phyloP scores from a whole-genome alignment of 768 basidiomycete species.

The Russula olivacea region DNA sequence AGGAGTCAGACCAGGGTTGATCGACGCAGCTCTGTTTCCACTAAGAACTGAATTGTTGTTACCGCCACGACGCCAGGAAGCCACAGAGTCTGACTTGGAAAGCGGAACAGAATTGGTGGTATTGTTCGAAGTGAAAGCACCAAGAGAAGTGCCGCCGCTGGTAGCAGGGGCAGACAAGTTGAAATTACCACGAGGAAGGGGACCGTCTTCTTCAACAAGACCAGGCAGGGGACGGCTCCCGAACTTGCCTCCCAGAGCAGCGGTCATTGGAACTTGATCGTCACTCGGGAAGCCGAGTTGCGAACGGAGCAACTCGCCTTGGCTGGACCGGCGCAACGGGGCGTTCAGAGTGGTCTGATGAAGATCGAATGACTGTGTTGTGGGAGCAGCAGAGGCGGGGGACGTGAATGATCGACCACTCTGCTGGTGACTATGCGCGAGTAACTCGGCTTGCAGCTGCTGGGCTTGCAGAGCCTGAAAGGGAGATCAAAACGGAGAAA shows the following conservation, averaged over 20 bases:
- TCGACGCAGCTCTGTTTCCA: slow-evolving; percentile 53
- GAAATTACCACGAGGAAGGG: slow-evolving; percentile 22
- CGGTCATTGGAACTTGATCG: slow-evolving; percentile 75
- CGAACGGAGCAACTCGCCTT: slow-evolving; percentile 59
- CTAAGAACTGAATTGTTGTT: slow-evolving; percentile 65
- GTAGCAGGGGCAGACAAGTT: slow-evolving; percentile 51
- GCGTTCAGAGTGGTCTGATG: slow-evolving; percentile 49
- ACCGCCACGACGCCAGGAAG: slow-evolving; percentile 74
- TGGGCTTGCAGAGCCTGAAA: slow-evolving; percentile 63
- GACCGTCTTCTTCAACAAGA: slow-evolving; percentile 37
- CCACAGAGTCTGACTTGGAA: slow-evolving; percentile 77
- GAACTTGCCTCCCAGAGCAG: slow-evolving; percentile 69
- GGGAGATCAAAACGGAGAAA: slow-evolving; percentile 18
- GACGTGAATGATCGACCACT: slow-evolving; percentile 45
- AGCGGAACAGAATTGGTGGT: slow-evolving; percentile 35
- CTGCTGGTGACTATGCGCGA: slow-evolving; percentile 58
- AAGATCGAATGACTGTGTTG: slow-evolving; percentile 57
- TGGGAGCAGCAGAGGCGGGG: slow-evolving; percentile 72
- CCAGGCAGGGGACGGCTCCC: slow-evolving; percentile 54
- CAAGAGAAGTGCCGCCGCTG: slow-evolving; percentile 68
- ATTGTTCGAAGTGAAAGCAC: slow-evolving; percentile 43
- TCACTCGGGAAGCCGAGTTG: slow-evolving; percentile 50
- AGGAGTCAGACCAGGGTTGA: slow-evolving; percentile 40
- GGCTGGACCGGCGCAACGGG: slow-evolving; percentile 61
- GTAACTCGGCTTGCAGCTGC: slow-evolving; percentile 67